Base-by-base conservation (phyloP, 1,284 basidiomycete species). In the Sanguinoderma infundibulare region DNA sequence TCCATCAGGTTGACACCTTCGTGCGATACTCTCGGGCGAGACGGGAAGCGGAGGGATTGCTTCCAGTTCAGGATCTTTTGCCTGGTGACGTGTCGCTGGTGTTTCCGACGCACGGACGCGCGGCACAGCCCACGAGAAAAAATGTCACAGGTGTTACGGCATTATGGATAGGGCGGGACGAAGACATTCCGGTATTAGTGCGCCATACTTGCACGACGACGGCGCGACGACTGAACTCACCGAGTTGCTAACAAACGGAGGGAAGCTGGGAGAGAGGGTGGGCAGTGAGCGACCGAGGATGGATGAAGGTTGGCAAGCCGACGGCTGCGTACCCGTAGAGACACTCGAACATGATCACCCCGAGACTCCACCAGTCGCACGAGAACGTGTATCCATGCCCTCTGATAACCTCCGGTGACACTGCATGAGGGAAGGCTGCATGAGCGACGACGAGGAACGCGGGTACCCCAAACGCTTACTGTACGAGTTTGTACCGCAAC, bases 321-420 rank as follows among this genome's bases (percentile, higher is more conserved):
- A 52, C 42, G 60, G 57, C 67, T 62, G 79, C 86, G 68, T 73
- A 92, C 90, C 93, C 94, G 70, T 94, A 96, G 71, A 96, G 79
- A 72, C 92, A 95, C 75, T 95, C 93, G 70, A 89, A 94, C 86
- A 95, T 90, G 73, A 98, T 97, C 57, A 97, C 91, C 24, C 96
- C 96, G 52, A 98, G 83, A 74, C 93, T 95, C 96, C 97, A 98
- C 96, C 96, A 98, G 73, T 98, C 96, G 74, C 95, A 98, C 36
- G 91, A 92, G 76, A 94, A 96, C 51, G 93, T 90, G 77, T 98
- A 98, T 26, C 96, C 96, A 72, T 92, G 90, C 20, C 91, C 91
- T 70, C 95, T 87, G 69, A 99, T 94, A 42, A 98, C 96, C 75
- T 98, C 97, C 34, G 95, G 95, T 10, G 94, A 95, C 94, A 94